Evolutionary conservation across 2,329 filamentous ascomycete genomes (phyloP).

Genomic region (Penicillium sp.): DNA sequence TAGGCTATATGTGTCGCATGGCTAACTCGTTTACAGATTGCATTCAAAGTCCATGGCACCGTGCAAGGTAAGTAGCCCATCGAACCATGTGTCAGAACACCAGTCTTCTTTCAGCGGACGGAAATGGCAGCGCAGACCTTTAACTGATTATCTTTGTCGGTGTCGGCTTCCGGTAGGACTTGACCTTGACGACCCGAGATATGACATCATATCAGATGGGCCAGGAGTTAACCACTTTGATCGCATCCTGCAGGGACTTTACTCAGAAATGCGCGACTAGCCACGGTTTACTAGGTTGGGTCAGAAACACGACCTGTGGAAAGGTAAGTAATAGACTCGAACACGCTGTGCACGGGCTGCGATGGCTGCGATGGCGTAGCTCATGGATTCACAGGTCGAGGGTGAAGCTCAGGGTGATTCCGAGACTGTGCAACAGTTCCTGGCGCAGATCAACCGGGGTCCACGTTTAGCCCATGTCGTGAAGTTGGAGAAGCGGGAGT

Average conservation of each 20-base stretch:
- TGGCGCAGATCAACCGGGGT: slow-evolving; percentile 69
- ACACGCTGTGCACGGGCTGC: too few species aligned
- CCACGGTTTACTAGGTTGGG: slow-evolving; percentile 45
- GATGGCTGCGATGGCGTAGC: too few species aligned
- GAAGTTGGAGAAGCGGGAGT: slow-evolving; percentile 63
- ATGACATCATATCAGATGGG: slow-evolving; percentile 17
- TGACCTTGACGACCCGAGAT: neutral
- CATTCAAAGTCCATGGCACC: slow-evolving; percentile 54
- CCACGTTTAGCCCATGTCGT: slow-evolving; percentile 67
- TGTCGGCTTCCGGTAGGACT: slow-evolving; percentile 31
- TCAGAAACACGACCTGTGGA: slow-evolving; percentile 45
- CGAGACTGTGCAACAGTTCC: slow-evolving; percentile 59
- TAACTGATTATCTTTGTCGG: too few species aligned
- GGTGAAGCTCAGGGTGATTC: slow-evolving; percentile 79
- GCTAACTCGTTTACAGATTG: slow-evolving; percentile 26
- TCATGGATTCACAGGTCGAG: slow-evolving; percentile 57
- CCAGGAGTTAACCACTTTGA: slow-evolving; percentile 2
- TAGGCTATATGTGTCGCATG: too few species aligned
- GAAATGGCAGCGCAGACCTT: too few species aligned
- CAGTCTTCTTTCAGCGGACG: too few species aligned
- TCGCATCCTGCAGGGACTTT: slow-evolving; percentile 31
- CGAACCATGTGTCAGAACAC: too few species aligned
- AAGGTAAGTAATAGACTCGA: slow-evolving; percentile 29
- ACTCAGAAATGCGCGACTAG: slow-evolving; percentile 41
- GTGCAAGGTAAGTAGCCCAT: slow-evolving; percentile 59